Base-by-base conservation (phyloP, 495 filamentous ascomycete species). In the Pyrenula massariospora region DNA sequence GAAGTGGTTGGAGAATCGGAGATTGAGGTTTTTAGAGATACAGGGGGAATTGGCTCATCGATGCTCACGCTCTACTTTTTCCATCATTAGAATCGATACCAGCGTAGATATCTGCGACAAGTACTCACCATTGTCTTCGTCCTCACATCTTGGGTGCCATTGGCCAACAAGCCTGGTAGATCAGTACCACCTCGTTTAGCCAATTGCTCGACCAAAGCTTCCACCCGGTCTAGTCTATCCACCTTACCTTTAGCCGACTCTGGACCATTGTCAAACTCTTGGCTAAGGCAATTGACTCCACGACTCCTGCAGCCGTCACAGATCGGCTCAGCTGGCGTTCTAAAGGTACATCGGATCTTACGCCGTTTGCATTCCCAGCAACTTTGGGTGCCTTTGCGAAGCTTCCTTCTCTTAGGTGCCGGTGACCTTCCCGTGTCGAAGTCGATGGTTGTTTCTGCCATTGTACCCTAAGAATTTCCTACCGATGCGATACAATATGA, bases 301-400 rank as follows among this genome's bases (percentile, higher is more conserved):
- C 75, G 72, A 36, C 72, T 63, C 24, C 59, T 56, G 56, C 78
- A 80, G 19, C 68, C 67, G 48, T 65, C 62, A 56, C 78, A 81
- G 48, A 64, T 63, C 15, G 62, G 50, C 24, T 71, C 66, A 2
- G 63, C 54, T 3, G 53, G 48, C 20, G 59, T 36, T 23, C 61
- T 59, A 55, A 76, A 68, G 23, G 59, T 66, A 52, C 67, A 72
- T 12, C 64, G 62, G 22, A 69, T 65, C 52, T 74, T 74, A 10
- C 70, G 63, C 22, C 66, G 63, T 57, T 68, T 72, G 58, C 72
- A 73, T 47, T 70, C 68, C 68, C 68, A 70, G 64, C 68, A 72
- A 50, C 67, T 69, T 19, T 63, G 60, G 10, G 70, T 71, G 42
- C 70, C 70, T 62, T 71, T 70, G 19, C 70, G 68, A 24, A 73